Percentiles rank a stretch among this genome's conserved stretches.
phyloP scores from a whole-genome alignment of 78 protist species.

The Trichosphaerium sp. region DNA sequence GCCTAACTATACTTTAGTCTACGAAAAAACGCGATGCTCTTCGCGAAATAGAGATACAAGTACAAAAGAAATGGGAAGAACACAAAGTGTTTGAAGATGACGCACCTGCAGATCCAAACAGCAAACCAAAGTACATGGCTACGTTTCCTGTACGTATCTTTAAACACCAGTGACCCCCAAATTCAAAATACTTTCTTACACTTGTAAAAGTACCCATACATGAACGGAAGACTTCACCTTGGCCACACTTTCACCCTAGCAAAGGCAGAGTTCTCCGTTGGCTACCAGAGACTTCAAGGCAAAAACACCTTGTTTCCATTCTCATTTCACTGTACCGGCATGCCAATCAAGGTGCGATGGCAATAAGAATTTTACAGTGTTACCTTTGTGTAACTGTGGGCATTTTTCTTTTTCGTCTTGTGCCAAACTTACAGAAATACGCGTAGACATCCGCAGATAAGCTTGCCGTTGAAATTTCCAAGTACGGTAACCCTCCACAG shows the following conservation, averaged over 20 bases:
- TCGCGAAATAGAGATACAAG: constrained; percentile 35
- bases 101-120: constrained; percentile 10
- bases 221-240: constrained; percentile 98
- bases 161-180: no score
- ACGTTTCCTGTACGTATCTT: no score
- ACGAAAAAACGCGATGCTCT: constrained; percentile 54
- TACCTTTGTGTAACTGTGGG: background rate
- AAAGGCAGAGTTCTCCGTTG: constrained; percentile 95
- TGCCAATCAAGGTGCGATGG: constrained; percentile 95
- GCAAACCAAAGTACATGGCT: constrained; percentile 43
- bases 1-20: constrained; percentile 18
- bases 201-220: no score
- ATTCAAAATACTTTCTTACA: no score
- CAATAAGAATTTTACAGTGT: background rate
- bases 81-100: constrained; percentile 26
- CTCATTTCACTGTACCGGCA: constrained; percentile 99
- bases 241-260: constrained; percentile 97
- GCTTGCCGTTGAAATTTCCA: constrained; percentile 63
- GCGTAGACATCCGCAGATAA: constrained; percentile 81
- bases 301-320: constrained; percentile 92
- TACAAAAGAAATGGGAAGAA: constrained; percentile 46
- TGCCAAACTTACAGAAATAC: background rate
- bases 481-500: constrained; percentile 73
- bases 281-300: constrained; percentile 89
- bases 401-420: background rate